phyloP scores from a whole-genome alignment of 306 rosid genomes.

The Cicer pinnatifidum region DNA sequence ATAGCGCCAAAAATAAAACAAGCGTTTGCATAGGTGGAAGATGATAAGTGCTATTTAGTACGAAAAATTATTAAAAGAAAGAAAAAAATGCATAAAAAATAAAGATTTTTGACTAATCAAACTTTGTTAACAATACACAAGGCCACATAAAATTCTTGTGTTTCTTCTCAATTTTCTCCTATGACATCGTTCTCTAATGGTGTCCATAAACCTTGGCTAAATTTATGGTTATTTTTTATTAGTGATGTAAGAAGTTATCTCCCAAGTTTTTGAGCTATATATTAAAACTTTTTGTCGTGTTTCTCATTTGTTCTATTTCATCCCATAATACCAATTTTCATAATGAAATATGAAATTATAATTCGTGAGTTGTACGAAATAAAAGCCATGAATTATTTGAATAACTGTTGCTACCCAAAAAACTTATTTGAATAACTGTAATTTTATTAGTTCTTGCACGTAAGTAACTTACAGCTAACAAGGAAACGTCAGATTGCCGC shows the following conservation, averaged over 20 bases:
- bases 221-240: neutral
- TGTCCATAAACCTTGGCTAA: neutral
- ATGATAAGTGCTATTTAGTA: too few relatives aligned
- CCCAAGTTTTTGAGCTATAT: neutral
- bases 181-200: neutral
- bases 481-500: neutral
- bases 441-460: neutral
- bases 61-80: too few relatives aligned
- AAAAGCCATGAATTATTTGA: neutral
- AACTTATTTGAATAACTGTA: neutral
- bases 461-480: neutral
- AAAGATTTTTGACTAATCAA: too few relatives aligned
- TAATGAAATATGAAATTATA: neutral
- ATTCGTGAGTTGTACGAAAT: neutral
- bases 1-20: neutral
- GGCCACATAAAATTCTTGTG: too few relatives aligned
- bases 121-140: too few relatives aligned
- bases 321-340: neutral
- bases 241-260: neutral
- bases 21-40: neutral
- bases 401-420: neutral
- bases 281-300: neutral
- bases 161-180: too few relatives aligned
- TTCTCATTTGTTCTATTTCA: neutral
- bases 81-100: too few relatives aligned